Percentiles rank a stretch among this genome's conserved stretches.
These are phyloP conservation scores for Yamagishiella unicocca DNA, from an alignment of 139 green algal species.

Conservation along the genomic window DNA sequence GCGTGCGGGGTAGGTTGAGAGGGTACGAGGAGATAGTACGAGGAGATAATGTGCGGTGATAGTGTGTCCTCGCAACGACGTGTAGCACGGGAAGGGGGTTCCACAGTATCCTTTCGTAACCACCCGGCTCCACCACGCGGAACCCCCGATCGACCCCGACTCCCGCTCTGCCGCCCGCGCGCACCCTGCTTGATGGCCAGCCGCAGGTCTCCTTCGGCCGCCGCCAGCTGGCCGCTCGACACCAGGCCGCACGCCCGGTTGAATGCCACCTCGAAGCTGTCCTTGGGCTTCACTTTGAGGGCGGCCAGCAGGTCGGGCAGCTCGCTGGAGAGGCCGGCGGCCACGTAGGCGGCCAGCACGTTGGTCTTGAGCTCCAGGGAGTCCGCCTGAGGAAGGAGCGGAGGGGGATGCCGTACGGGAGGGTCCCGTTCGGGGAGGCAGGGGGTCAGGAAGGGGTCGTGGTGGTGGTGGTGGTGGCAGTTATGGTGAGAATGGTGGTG, in stretches of 20 bases:
- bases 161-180: no score
- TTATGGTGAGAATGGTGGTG: background rate
- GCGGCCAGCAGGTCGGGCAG: conserved; percentile 79
- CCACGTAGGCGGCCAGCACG: conserved; percentile 87
- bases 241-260: conserved; percentile 86
- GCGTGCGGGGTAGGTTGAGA: no score
- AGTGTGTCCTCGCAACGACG: no score
- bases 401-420: background rate
- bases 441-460: background rate
- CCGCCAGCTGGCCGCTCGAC: conserved; percentile 61
- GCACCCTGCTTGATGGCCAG: conserved; percentile 78
- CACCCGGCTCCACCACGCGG: no score
- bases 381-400: conserved; percentile 46
- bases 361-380: conserved; percentile 86
- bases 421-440: no score
- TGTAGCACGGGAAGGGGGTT: no score
- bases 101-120: no score
- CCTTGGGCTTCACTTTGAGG: conserved; percentile 68
- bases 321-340: conserved; percentile 69
- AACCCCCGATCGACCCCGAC: no score
- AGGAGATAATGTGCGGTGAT: no score
- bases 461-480: background rate
- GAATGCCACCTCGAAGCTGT: conserved; percentile 87
- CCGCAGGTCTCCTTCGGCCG: conserved; percentile 83
- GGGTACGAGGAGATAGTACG: no score